phyloP scores from a whole-genome alignment of 306 rosid species.

The Cucumis cinereus region DNA sequence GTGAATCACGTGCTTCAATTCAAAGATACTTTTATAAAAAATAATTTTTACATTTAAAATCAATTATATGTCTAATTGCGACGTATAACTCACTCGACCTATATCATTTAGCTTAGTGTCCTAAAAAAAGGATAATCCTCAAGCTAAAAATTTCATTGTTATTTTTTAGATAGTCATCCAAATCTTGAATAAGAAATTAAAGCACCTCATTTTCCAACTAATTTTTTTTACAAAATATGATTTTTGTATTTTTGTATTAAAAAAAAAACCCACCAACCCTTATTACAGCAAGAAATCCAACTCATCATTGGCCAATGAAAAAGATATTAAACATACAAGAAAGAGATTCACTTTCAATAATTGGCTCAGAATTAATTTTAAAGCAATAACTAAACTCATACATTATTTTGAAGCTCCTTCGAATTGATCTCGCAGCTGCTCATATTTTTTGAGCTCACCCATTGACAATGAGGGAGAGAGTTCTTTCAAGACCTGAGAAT shows the following conservation, averaged over 20 bases:
- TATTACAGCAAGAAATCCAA: background rate
- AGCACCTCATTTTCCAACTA: background rate
- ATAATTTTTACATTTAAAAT: too few relatives aligned
- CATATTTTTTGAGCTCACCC: conserved; percentile 72
- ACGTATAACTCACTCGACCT: too few relatives aligned
- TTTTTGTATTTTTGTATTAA: background rate
- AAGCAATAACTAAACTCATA: background rate
- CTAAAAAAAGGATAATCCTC: too few relatives aligned
- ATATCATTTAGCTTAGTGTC: too few relatives aligned
- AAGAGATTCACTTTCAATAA: background rate
- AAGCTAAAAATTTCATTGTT: too few relatives aligned
- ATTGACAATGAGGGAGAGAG: conserved; percentile 67
- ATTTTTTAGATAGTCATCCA: too few relatives aligned
- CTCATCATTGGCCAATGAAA: background rate
- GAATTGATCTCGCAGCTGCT: conserved; percentile 74
- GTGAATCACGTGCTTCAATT: too few relatives aligned
- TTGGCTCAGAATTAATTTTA: background rate
- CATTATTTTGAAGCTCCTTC: conserved; percentile 63
- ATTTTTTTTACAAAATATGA: background rate
- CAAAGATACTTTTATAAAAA: too few relatives aligned
- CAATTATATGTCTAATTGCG: too few relatives aligned
- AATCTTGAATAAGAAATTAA: background rate
- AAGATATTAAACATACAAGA: background rate
- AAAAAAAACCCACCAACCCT: background rate
- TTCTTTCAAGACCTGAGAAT: conserved; percentile 54